These are phyloP conservation scores for Moricandia arvensis DNA, from an alignment of 345 rosid genomes.

Conservation along the genomic window DNA sequence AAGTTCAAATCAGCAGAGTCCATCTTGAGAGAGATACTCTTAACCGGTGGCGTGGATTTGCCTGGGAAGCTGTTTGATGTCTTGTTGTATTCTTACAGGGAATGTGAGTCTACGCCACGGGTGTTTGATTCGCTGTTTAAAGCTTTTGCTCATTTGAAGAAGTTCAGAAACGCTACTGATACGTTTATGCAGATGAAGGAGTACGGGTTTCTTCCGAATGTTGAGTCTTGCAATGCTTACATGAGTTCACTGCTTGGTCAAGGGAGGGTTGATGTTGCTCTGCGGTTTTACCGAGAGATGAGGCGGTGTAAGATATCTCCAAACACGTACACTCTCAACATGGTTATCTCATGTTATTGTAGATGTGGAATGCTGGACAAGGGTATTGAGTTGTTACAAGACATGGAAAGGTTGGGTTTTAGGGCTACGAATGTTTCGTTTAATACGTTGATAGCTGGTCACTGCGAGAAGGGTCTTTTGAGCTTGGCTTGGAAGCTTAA, in stretches of 20 bases:
- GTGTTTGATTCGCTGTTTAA: constrained; percentile 78
- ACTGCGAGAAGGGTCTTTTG: constrained; percentile 63
- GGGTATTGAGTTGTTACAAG: constrained; percentile 53
- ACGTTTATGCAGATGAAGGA: constrained; percentile 61
- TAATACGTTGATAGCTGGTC: constrained; percentile 73
- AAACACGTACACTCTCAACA: constrained; percentile 69
- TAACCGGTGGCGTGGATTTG: constrained; percentile 34
- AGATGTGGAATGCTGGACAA: constrained; percentile 62
- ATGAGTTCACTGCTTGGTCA: constrained; percentile 62
- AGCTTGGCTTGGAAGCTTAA: constrained; percentile 63
- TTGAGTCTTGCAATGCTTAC: constrained; percentile 82
- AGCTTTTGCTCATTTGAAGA: constrained; percentile 65
- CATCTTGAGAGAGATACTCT: constrained; percentile 43
- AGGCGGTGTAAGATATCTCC: constrained; percentile 63
- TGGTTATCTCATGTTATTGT: constrained; percentile 65
- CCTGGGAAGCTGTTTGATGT: constrained; percentile 62
- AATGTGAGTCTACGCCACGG: constrained; percentile 71
- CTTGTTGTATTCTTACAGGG: constrained; percentile 55
- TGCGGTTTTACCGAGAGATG: constrained; percentile 68
- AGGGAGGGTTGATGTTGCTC: constrained; percentile 59
- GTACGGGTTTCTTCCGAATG: constrained; percentile 62
- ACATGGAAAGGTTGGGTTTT: constrained; percentile 55
- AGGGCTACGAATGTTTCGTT: constrained; percentile 52
- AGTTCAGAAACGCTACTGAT: constrained; percentile 64
- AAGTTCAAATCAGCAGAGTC: constrained; percentile 75